Conservation (phyloP, 768 basidiomycete genomes). For the Tricholoma terreum region DNA sequence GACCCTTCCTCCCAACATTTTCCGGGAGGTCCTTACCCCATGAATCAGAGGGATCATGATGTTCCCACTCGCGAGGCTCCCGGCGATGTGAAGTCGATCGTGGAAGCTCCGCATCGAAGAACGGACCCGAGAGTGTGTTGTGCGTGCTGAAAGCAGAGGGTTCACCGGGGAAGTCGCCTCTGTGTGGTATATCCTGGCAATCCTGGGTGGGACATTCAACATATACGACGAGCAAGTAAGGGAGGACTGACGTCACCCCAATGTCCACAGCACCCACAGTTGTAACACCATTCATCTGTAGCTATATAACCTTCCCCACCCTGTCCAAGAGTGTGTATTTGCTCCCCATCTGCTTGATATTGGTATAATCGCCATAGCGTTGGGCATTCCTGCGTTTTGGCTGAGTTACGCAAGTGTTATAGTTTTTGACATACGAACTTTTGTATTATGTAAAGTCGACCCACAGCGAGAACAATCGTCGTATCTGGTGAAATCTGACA, state of each 20-base stretch:
- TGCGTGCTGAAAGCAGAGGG: slow-evolving; percentile 66
- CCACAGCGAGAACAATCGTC: slow-evolving; percentile 70
- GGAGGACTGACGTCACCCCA: slow-evolving; percentile 67
- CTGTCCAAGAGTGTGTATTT: slow-evolving; percentile 49
- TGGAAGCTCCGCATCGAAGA: slow-evolving; percentile 37
- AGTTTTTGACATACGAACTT: slow-evolving; percentile 41
- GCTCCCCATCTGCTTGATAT: slow-evolving; percentile 59
- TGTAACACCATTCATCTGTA: slow-evolving; percentile 76
- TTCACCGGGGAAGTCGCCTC: slow-evolving; percentile 42
- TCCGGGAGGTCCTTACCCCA: slow-evolving; percentile 48
- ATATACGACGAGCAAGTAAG: not conserved
- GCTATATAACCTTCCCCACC: slow-evolving; percentile 82
- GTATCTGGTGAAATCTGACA: slow-evolving; percentile 25
- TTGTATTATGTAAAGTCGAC: slow-evolving; percentile 58
- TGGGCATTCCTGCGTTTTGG: slow-evolving; percentile 65
- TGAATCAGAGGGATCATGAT: slow-evolving; percentile 37
- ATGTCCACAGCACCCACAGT: slow-evolving; percentile 71
- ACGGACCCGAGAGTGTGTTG: slow-evolving; percentile 65
- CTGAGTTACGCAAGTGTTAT: not conserved
- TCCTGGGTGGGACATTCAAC: slow-evolving; percentile 42
- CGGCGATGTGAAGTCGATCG: slow-evolving; percentile 28
- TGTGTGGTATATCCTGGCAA: slow-evolving; percentile 46
- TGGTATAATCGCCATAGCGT: slow-evolving; percentile 80
- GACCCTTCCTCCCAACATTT: slow-evolving; percentile 65
- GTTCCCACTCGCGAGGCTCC: slow-evolving; percentile 42